Base-by-base conservation (phyloP, 2,329 filamentous ascomycete species). In the Fusarium sp. region DNA sequence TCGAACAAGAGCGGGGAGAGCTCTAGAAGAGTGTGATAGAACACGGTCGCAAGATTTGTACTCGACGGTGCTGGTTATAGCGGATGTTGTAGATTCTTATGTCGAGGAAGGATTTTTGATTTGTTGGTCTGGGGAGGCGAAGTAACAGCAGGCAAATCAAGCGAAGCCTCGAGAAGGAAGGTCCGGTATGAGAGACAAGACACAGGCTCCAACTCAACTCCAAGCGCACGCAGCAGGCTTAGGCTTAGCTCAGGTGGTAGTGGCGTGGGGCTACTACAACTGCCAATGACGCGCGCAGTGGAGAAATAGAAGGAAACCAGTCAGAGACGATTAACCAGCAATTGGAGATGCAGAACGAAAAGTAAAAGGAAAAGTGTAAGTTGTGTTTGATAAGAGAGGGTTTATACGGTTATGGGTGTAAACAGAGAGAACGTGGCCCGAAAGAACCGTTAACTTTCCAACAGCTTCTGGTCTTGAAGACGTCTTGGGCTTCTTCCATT, bases 261-360 rank as follows among this genome's bases (percentile, higher is more conserved):
- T 68, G 61, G 55, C 65, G 68, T 71, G 69, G 69, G 65, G 69
- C 68, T 71, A 54, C 46, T 65, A 33, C 39, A 50, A 42, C 46
- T 62, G 47, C 67, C 65, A 70, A 70, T 70, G 67, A 71, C 67
- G 52, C 59, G 44, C 43, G 49, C 42, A 38, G 59, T 69, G 63
- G 67, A 62, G 44, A 50, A 43, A 15, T 15, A 24, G 45, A 57
- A 26, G 28, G 49, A 54, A 42, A 36, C 22, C 39, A 51, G 49
- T 34, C 28, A 13, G n/a, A 53, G 26, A 28, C 22, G 50, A 43
- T 47, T 40, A 31, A 57, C 21, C 36, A 63, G 39, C 40, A 67
- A 39, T 45, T 45, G 42, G 47, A 38, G 31, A 53, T 21, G 1
- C 46, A 19, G 33, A 7, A 6, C 8, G n/a, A 22, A 39, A 36